A percentile compares a stretch with the other conserved stretches of the same genome.
Evolutionary conservation across 2,329 filamentous ascomycete genomes (phyloP).

Genomic region (Calonectria leucothoes): DNA sequence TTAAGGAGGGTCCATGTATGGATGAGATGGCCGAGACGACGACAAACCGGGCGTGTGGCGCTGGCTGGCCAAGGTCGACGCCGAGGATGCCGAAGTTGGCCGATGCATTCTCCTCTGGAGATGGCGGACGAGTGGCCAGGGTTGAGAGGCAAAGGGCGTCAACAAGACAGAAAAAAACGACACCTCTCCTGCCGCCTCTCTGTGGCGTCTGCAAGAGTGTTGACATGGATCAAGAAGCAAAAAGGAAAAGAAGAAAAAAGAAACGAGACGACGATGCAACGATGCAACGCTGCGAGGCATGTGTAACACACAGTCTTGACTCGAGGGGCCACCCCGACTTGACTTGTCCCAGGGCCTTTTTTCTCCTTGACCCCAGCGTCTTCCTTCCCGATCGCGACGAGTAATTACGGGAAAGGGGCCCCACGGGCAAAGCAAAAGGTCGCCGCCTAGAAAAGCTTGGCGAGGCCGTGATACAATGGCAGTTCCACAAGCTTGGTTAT

Average conservation of each 20-base stretch:
- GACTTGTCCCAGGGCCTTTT: neutral
- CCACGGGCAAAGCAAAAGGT: neutral
- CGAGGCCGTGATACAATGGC: neutral
- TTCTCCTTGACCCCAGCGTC: neutral
- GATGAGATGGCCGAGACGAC: neutral
- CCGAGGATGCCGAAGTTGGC: neutral
- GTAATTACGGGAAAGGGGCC: neutral
- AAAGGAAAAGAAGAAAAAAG: neutral
- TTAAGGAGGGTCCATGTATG: neutral
- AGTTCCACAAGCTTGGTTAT: neutral
- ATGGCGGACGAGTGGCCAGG: neutral
- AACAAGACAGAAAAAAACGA: neutral
- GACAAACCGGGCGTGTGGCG: neutral
- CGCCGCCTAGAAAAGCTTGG: neutral
- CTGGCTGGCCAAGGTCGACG: neutral
- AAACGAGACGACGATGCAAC: neutral
- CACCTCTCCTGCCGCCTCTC: neutral
- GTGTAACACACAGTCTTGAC: neutral
- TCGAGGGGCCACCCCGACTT: neutral
- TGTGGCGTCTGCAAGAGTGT: slow-evolving; percentile 1
- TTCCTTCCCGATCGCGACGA: neutral
- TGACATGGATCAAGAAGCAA: neutral
- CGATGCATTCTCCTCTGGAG: neutral
- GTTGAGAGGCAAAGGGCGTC: neutral
- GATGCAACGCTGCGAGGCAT: neutral